These are phyloP conservation scores for Cladosporium sp. DNA, from an alignment of 2,329 filamentous ascomycete genomes.

Conservation along the genomic window DNA sequence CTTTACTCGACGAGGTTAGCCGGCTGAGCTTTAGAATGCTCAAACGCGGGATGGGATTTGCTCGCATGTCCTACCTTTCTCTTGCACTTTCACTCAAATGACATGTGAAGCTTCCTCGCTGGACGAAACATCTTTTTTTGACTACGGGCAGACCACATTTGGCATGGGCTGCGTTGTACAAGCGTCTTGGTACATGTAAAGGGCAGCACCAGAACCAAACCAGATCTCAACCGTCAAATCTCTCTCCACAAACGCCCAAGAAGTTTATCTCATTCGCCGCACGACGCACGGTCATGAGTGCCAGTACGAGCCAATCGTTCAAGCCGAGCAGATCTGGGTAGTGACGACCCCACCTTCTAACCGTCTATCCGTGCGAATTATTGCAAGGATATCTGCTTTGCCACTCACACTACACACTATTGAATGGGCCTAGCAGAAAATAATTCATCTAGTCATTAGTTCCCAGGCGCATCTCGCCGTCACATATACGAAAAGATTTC, in stretches of 20 bases:
- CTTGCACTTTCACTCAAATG: neutral
- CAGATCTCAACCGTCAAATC: neutral
- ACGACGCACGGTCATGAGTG: slow-evolving; percentile 1
- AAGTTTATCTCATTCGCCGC: slow-evolving; percentile 11
- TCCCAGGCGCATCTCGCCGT: neutral
- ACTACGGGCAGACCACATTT: too few species aligned
- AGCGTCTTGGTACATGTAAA: too few species aligned
- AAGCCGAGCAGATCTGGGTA: slow-evolving; percentile 10
- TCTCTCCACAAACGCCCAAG: slow-evolving; percentile 2
- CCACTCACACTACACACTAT: slow-evolving; percentile 7
- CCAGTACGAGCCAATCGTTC: slow-evolving; percentile 11
- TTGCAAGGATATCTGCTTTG: neutral
- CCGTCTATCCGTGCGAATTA: neutral
- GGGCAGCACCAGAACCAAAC: neutral
- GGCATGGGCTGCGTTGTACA: neutral
- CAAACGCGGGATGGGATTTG: neutral
- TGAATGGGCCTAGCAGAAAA: neutral
- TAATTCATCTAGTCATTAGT: neutral
- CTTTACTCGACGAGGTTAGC: neutral
- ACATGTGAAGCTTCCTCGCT: neutral
- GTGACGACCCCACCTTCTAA: neutral
- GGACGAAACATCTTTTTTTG: too few species aligned
- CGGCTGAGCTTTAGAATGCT: neutral
- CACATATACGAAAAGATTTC: neutral
- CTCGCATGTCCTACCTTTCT: neutral